Percentiles rank a stretch among this genome's conserved stretches.
These are phyloP conservation scores for Ustilago lituana DNA, from an alignment of 1,284 basidiomycete species.

Conservation along the genomic window DNA sequence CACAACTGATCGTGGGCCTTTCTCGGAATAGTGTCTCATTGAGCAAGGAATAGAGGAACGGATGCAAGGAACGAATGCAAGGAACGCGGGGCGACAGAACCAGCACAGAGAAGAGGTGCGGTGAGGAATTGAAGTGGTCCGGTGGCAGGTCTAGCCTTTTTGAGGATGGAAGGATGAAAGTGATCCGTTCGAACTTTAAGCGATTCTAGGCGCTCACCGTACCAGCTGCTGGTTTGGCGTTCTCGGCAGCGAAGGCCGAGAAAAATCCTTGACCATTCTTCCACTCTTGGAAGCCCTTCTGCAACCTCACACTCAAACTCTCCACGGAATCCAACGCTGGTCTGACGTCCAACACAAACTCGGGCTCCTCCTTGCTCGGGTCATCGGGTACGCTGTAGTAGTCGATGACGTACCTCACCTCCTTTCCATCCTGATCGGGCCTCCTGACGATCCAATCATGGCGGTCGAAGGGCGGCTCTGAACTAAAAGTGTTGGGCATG, in stretches of 20 bases:
- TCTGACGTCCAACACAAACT: constrained; percentile 60
- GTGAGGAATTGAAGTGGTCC: no score
- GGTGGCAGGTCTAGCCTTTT: no score
- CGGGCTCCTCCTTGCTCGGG: constrained; percentile 58
- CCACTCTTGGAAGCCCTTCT: constrained; percentile 58
- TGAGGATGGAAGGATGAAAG: no score
- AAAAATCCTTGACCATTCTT: constrained; percentile 50
- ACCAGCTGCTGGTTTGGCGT: constrained; percentile 14
- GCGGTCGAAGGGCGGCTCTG: constrained; percentile 94
- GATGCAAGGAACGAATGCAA: not conserved
- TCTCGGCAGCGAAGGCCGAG: constrained; percentile 28
- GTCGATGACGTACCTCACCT: constrained; percentile 66
- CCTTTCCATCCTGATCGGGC: constrained; percentile 53
- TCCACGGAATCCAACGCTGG: constrained; percentile 60
- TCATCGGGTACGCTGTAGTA: constrained; percentile 63
- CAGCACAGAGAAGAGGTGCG: no score
- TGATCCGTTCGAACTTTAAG: no score
- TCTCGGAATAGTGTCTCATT: no score
- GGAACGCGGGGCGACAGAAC: not conserved
- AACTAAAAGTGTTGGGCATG: constrained; percentile 86
- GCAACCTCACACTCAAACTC: constrained; percentile 41
- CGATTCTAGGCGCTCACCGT: not conserved
- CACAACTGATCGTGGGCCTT: no score
- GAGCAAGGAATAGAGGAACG: no score
- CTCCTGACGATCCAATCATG: constrained; percentile 96